Evolutionary conservation across 176 grass and related monocot species (phyloP).

Genomic region (Bothriochloa decipiens): DNA sequence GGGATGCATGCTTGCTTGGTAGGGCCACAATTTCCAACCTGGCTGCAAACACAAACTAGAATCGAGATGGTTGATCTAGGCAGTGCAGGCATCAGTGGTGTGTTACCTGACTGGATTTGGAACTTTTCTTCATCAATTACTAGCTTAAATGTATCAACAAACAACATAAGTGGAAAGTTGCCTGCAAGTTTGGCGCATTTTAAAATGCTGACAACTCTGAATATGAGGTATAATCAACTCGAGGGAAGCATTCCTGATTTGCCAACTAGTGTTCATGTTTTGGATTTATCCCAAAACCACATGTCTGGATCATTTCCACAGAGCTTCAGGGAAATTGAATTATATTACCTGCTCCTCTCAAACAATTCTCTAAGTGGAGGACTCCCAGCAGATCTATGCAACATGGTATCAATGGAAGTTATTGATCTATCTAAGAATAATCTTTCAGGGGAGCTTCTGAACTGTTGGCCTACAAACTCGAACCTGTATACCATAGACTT

Average conservation of each 20-base stretch:
- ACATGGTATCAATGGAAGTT: conserved; percentile 11
- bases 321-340: background rate
- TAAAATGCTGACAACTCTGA: background rate
- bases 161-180: conserved; percentile 40
- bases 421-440: conserved; percentile 19
- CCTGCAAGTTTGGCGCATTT: background rate
- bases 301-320: conserved; percentile 33
- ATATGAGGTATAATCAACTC: background rate
- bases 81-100: background rate
- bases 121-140: background rate
- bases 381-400: background rate
- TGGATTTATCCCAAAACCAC: background rate
- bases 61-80: conserved; percentile 33
- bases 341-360: background rate
- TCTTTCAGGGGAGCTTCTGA: background rate
- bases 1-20: conserved; percentile 22
- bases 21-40: conserved; percentile 29
- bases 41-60: conserved; percentile 34
- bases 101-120: conserved; percentile 43
- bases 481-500: conserved; percentile 10
- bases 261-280: background rate
- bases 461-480: background rate
- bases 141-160: conserved; percentile 37
- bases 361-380: background rate
- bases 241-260: conserved; percentile 33